Evolutionary conservation across 441 rosid genomes (phyloP), one percentile per base, ranked within the genome.

Genomic region (Sinapis alba): DNA sequence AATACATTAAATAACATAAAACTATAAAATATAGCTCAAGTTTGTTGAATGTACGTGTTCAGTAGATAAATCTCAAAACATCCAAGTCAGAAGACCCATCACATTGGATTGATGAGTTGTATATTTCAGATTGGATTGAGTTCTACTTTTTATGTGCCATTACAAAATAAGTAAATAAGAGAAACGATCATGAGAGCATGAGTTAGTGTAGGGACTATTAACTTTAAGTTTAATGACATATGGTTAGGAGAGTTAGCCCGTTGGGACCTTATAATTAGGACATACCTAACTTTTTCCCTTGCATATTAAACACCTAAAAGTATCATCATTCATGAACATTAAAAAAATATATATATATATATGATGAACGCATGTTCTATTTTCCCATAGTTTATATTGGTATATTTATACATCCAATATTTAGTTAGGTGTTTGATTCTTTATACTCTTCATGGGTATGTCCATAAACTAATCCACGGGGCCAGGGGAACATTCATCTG

Each of bases 151-250:
- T 34, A 10, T 32, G 36, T 59, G 15, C 54, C 69, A 60, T 51
- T 59, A 71, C 73, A 77, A 21, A 60, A 77, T 21, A 77, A 72
- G 77, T 41, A 36, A 72, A 50, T 24, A 1, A 19, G 9, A 63
- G 26, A 62, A 43, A 41, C 18, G 58, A 77, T 66, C 6, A 66
- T 77, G 60, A 23, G 59, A 45, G 69, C 69, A 72, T 30, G 73
- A 72, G 73, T 66, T 66, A 78, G 69, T 78, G 80, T 78, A 24
- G 69, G 51, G 53, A 60, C 77, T 60, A 51, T 50, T 51, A 24
- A 58, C 56, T 30, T 57, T 34, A 30, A 63, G 59, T 24, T 47
- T 32, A 53, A 26, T 77, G 76, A 58, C 76, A 77, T 71, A 65
- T 58, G 19, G 76, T 76, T 76, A 54, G 58, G 58, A 76, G 63